phyloP scores from a whole-genome alignment of 306 rosid species.

The Cucurbita ficifolia region DNA sequence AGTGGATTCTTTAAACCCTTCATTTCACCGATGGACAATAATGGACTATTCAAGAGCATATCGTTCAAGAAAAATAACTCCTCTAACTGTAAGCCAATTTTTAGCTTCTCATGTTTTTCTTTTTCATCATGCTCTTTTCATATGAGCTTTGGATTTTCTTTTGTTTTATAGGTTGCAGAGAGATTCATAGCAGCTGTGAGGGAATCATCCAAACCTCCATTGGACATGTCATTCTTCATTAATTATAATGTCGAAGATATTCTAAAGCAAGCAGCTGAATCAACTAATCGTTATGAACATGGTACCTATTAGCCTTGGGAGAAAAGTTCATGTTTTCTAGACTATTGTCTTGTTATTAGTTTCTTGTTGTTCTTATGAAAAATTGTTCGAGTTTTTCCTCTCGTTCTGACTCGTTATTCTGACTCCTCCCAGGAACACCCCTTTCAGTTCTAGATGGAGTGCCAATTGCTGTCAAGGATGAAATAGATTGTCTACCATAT shows the following conservation, averaged over 20 bases:
- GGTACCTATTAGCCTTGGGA: constrained; percentile 26
- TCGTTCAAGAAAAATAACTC: constrained; percentile 43
- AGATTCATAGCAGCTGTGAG: constrained; percentile 40
- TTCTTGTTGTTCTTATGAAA: background rate
- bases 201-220: constrained; percentile 36
- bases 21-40: constrained; percentile 56
- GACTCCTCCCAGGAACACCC: constrained; percentile 35
- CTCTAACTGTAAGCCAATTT: constrained; percentile 35
- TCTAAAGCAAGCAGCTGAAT: constrained; percentile 55
- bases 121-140: background rate
- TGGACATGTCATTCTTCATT: constrained; percentile 71
- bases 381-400: background rate
- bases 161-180: constrained; percentile 53
- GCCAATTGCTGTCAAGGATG: constrained; percentile 80
- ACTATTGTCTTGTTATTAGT: background rate
- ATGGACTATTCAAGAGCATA: constrained; percentile 68
- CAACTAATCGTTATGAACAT: constrained; percentile 44
- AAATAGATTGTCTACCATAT: constrained; percentile 86
- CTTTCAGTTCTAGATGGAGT: constrained; percentile 72
- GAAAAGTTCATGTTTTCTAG: background rate
- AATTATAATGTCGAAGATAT: constrained; percentile 44
- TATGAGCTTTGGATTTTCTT: background rate
- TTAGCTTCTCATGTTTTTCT: background rate
- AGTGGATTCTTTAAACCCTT: constrained; percentile 8
- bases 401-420: constrained; percentile 1